Base-by-base conservation (phyloP, 306 rosid species). In the Citrullus colocynthis region DNA sequence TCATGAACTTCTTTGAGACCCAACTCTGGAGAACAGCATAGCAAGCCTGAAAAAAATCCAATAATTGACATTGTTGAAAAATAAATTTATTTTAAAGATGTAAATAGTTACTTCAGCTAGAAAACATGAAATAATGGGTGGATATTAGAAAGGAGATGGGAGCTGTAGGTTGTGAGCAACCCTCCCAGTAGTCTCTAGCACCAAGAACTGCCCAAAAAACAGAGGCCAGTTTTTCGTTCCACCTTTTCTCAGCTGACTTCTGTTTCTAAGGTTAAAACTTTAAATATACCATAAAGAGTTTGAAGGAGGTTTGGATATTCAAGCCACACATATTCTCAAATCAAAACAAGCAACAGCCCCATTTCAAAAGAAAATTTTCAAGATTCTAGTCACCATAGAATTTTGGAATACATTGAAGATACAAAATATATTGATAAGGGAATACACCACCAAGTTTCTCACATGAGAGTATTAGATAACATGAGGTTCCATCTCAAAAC, bases 1-100 rank as follows among this genome's bases (percentile, higher is more conserved):
- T 85, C 88, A 85, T 85, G 77, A 85, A 85, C 84, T 85, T 85
- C 81, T 85, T 80, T 28, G 88, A 85, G 30, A 83, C 84, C 88
- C 88, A 85, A 83, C 88, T 85, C 60, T 78, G 88, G 51, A 85
- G 88, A 55, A 85, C 88, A 52, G 88, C 88, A 83, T 85, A 85
- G 84, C 88, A 85, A 20, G 88, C 88, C 88, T 85, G 84, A 74
- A 42, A 67, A 66, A 82, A 61, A 59, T 51, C 34, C 81, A 61
- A 80, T 51, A 21, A 62, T 78, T 66, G 76, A 34, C 13, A 45
- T 28, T 1, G 57, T 70, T 6, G 57, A 20, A 70, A 70, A 21
- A 13, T 39, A 13, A 21, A 21, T 21, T 12, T 48, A 28, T 32
- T 72, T 70, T 20, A 16, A 16, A 36, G 37, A 64, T 64, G 37